A percentile compares a stretch with the other conserved stretches of the same genome.
These are phyloP conservation scores for Collybia mongolica DNA, from an alignment of 768 basidiomycete genomes.

Conservation along the genomic window DNA sequence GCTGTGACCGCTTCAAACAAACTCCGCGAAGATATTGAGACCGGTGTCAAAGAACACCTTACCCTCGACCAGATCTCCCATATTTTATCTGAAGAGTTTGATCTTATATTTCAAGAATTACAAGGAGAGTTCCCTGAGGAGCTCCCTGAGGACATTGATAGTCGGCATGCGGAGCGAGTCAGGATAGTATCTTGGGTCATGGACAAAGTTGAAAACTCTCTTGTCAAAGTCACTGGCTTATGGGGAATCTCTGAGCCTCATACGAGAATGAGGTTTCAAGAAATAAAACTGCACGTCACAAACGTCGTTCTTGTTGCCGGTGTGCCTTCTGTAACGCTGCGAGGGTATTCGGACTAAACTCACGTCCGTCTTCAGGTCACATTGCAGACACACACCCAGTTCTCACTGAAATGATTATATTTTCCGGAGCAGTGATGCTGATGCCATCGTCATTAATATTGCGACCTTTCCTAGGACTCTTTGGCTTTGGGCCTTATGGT, in stretches of 20 bases:
- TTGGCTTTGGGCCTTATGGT: conserved; percentile 35
- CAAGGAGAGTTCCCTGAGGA: conserved; percentile 29
- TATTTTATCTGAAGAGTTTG: conserved; percentile 17
- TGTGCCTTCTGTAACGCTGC: conserved; percentile 1
- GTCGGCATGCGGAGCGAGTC: conserved; percentile 23
- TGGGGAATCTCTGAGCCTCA: conserved; percentile 22
- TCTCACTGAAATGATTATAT: conserved; percentile 21
- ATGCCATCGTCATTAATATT: conserved; percentile 29
- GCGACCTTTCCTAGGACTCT: conserved; percentile 26
- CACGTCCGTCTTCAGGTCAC: conserved; percentile 23
- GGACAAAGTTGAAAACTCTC: conserved; percentile 19
- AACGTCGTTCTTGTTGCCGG: conserved; percentile 22
- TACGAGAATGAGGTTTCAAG: conserved; percentile 16
- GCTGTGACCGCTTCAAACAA: conserved; percentile 15
- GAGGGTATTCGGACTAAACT: not conserved
- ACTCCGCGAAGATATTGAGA: conserved; percentile 10
- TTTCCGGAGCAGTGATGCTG: conserved; percentile 20
- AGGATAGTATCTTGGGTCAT: conserved; percentile 18
- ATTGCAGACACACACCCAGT: conserved; percentile 33
- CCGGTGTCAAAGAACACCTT: not conserved
- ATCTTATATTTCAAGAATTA: conserved; percentile 17
- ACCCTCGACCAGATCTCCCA: conserved; percentile 11
- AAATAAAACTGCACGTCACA: conserved; percentile 21
- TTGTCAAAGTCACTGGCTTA: conserved; percentile 20
- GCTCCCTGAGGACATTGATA: conserved; percentile 22